Base-by-base conservation (phyloP, 2,329 filamentous ascomycete genomes). In the Fusarium begoniae region DNA sequence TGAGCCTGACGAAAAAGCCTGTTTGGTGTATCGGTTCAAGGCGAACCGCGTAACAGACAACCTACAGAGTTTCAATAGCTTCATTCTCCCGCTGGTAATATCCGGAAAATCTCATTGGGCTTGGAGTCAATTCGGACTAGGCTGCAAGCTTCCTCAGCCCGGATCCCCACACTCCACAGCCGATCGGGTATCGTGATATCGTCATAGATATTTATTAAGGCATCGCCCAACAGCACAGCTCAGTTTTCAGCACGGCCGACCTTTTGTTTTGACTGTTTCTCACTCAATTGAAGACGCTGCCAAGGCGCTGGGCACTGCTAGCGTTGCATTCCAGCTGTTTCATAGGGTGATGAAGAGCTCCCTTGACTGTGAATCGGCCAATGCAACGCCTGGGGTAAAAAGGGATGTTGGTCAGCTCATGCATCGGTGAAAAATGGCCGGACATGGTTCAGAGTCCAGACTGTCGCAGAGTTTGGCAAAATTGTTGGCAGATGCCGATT, bases 121-220 rank as follows among this genome's bases (percentile, higher is more conserved):
- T 48, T 48, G 44, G n/a, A 32, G 41, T 68, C 55, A 48, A 61
- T 72, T 38, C 44, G 43, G 50, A 26, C 35, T 67, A 71, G 59
- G 53, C 50, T 44, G 56, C 37, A 50, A 59, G 40, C 45, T 44
- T 41, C 71, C 44, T 57, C 41, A 48, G 48, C 62, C 45, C 45
- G 55, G 62, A 55, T 53, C 61, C 61, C 72, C 72, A 63, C 65
- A 58, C 72, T 43, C 69, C 54, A 53, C 62, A 63, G 69, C 43
- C 64, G 68, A 75, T 73, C 72, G 43, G 37, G 60, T 65, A 37
- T 63, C 57, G 43, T 60, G 35, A 71, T 57, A 73, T 70, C 73
- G 73, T 75, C 73, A 75, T 75, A 75, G 73, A 75, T 58, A 56
- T 62, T 64, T 43, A 20, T 53, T 59, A 40, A 56, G 30, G 44